Conservation (phyloP, 1,284 basidiomycete genomes). For the Trametes hirsuta region DNA sequence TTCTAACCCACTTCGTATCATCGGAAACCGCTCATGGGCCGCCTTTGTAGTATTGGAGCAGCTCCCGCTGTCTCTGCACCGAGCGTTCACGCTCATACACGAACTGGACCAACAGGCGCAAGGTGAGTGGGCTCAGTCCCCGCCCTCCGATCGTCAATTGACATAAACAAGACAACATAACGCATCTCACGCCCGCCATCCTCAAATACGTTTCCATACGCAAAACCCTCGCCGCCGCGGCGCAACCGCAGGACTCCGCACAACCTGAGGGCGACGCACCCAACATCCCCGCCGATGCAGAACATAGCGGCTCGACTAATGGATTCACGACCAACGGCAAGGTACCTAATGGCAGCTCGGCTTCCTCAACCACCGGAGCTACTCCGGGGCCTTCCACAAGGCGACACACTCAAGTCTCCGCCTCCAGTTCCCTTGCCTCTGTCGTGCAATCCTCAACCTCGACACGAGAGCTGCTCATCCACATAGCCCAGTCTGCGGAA, state of each 20-base stretch:
- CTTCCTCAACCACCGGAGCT: not conserved
- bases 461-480: slow-evolving; percentile 55
- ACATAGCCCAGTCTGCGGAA: slow-evolving; percentile 61
- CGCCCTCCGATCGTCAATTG: not conserved
- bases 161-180: slow-evolving; percentile 23
- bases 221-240: slow-evolving; percentile 15
- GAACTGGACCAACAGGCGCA: slow-evolving; percentile 81
- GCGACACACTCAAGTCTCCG: not conserved
- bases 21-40: not conserved
- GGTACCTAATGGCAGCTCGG: not conserved
- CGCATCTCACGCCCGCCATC: slow-evolving; percentile 26
- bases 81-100: slow-evolving; percentile 78
- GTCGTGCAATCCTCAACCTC: slow-evolving; percentile 33
- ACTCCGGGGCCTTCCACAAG: slow-evolving; percentile 1
- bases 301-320: not conserved
- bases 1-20: slow-evolving; percentile 5
- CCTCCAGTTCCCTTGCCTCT: slow-evolving; percentile 6
- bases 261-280: not conserved
- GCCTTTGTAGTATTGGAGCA: slow-evolving; percentile 74
- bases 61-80: slow-evolving; percentile 81
- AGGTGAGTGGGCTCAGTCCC: slow-evolving; percentile 44
- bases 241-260: not conserved
- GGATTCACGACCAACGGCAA: slow-evolving; percentile 2
- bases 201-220: slow-evolving; percentile 33
- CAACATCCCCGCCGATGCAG: not conserved